These are phyloP conservation scores for Xylaria sp. DNA, from an alignment of 2,329 filamentous ascomycete species.

Conservation along the genomic window DNA sequence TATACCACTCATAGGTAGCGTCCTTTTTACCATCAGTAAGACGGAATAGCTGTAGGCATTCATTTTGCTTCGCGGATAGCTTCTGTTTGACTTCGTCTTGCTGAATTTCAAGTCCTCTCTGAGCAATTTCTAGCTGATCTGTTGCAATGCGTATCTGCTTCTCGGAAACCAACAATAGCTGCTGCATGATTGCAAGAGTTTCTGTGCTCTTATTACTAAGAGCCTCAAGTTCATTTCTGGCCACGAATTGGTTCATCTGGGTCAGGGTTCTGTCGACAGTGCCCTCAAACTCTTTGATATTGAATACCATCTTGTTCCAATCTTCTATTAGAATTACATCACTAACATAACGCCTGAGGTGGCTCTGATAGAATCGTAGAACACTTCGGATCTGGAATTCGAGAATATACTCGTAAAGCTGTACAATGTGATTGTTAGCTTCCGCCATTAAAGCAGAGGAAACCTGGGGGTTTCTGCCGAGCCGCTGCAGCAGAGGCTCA, in stretches of 20 bases:
- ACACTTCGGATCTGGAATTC: constrained; percentile 52
- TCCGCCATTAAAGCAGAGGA: constrained; percentile 34
- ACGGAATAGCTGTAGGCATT: constrained; percentile 27
- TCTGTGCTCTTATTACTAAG: neutral
- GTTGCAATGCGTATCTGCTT: constrained; percentile 2
- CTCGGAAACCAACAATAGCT: constrained; percentile 15
- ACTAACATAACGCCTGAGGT: constrained; percentile 18
- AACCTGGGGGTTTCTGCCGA: constrained; percentile 12
- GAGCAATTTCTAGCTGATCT: constrained; percentile 5
- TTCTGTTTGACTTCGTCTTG: constrained; percentile 18
- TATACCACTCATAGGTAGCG: constrained; percentile 35
- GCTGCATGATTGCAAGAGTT: neutral
- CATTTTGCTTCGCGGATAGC: constrained; percentile 5
- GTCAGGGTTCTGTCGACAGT: constrained; percentile 12
- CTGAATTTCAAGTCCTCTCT: constrained; percentile 17
- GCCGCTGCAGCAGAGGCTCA: constrained; percentile 43
- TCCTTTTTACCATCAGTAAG: constrained; percentile 22
- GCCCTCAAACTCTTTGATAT: constrained; percentile 25
- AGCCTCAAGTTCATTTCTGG: constrained; percentile 15
- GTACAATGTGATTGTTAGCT: constrained; percentile 37
- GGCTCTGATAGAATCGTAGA: constrained; percentile 48
- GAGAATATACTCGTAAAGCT: constrained; percentile 51
- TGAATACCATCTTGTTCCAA: constrained; percentile 40
- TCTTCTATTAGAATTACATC: constrained; percentile 37
- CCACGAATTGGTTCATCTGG: constrained; percentile 10